phyloP scores from a whole-genome alignment of 1,284 basidiomycete species.

The Leccinum variabile region DNA sequence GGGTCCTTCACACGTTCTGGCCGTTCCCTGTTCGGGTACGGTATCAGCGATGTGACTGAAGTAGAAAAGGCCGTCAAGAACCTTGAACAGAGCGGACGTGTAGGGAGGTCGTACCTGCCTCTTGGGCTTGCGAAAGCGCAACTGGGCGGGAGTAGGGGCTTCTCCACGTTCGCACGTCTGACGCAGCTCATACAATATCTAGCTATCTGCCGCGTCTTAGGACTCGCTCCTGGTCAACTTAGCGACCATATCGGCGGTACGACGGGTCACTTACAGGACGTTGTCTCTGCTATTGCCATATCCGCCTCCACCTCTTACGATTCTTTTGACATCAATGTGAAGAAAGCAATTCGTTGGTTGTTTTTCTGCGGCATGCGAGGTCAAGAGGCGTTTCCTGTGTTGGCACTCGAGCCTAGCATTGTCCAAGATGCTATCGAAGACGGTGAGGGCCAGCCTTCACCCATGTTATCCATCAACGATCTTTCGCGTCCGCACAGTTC shows the following conservation, averaged over 20 bases:
- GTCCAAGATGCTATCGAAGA: slow-evolving; percentile 88
- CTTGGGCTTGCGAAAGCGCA: slow-evolving; percentile 74
- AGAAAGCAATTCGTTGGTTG: slow-evolving; percentile 87
- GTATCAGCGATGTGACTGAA: slow-evolving; percentile 88
- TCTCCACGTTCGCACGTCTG: slow-evolving; percentile 75
- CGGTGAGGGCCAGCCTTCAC: slow-evolving; percentile 90
- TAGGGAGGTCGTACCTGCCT: slow-evolving; percentile 87
- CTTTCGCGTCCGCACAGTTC: slow-evolving; percentile 67
- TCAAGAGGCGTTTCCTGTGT: slow-evolving; percentile 93
- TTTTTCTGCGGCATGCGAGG: slow-evolving; percentile 94
- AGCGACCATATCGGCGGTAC: slow-evolving; percentile 78
- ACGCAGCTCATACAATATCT: slow-evolving; percentile 96
- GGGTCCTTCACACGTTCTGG: slow-evolving; percentile 97
- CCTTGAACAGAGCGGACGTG: slow-evolving; percentile 85
- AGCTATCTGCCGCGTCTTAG: slow-evolving; percentile 72
- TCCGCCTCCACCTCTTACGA: slow-evolving; percentile 79
- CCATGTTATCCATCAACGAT: slow-evolving; percentile 92
- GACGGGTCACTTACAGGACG: slow-evolving; percentile 96
- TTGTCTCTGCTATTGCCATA: slow-evolving; percentile 89
- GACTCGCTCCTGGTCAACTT: slow-evolving; percentile 80
- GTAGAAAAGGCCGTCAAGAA: slow-evolving; percentile 84
- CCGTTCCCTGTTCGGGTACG: slow-evolving; percentile 96
- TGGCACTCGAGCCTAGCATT: slow-evolving; percentile 83
- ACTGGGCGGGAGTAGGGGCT: slow-evolving; percentile 48
- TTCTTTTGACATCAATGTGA: slow-evolving; percentile 72